phyloP scores from a whole-genome alignment of 108 stramenopile species.

The Fragilaria crotonensis region DNA sequence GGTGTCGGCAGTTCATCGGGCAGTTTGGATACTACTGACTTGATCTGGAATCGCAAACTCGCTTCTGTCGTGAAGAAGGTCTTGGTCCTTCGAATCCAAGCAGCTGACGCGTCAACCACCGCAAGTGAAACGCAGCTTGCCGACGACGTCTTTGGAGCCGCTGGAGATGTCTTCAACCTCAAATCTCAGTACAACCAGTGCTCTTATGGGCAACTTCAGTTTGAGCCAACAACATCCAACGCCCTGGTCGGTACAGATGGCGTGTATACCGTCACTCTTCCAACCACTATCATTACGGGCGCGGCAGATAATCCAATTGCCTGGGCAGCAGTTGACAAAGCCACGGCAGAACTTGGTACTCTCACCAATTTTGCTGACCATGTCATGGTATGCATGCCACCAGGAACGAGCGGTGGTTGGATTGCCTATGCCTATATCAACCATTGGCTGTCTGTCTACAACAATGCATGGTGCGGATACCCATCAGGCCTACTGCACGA shows the following conservation, averaged over 20 bases:
- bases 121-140: constrained; percentile 5
- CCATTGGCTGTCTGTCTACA: constrained; percentile 32
- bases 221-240: constrained; percentile 2
- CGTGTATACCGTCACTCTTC: constrained; percentile 15
- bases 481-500: constrained; percentile 35
- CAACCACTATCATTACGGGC: constrained; percentile 1
- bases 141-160: constrained; percentile 15
- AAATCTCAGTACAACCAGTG: constrained; percentile 8
- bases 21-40: neutral
- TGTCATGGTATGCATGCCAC: constrained; percentile 40
- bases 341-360: constrained; percentile 11
- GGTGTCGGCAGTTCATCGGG: neutral
- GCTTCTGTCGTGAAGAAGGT: neutral
- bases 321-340: constrained; percentile 15
- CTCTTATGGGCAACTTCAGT: constrained; percentile 14
- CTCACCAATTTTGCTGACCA: constrained; percentile 13
- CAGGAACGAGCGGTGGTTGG: constrained; percentile 23
- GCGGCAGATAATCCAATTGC: constrained; percentile 11
- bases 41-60: neutral
- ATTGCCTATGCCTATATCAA: constrained; percentile 34
- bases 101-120: constrained; percentile 5
- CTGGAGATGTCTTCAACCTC: constrained; percentile 16
- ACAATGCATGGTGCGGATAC: constrained; percentile 43
- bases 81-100: constrained; percentile 18
- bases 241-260: constrained; percentile 2